Base-by-base conservation (phyloP, 768 basidiomycete genomes). In the Lactifluus volemus region DNA sequence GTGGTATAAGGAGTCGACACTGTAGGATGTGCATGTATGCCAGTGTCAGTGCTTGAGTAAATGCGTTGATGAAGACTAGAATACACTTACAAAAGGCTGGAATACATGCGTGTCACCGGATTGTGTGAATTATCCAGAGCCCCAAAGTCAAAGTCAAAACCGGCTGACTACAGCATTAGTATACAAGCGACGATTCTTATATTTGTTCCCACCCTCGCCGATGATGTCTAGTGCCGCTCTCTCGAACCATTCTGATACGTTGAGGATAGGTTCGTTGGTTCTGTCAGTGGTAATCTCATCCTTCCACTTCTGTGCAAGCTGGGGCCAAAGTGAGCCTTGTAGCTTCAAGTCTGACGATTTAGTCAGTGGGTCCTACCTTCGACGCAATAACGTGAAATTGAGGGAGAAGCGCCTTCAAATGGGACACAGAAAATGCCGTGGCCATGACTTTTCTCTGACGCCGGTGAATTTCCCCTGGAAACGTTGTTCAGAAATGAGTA, bases 361-460 rank as follows among this genome's bases (percentile, higher is more conserved):
- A 17, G 45, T 5, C 34, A 38, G 25, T 30, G 44, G 11, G 12
- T 32, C 53, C 41, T 25, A 5, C 59, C 53, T 50, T 55, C 42
- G 60, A 51, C 34, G 68, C 68, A 25, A 62, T 67, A 5, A 53
- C 49, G 25, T 68, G 67, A 50, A 74, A 74, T 9, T 69, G 55
- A 25, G 66, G 49, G 14, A 69, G 63, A 51, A 70, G 73, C 4
- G 67, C 61, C 36, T 67, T 62, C 29, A 71, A 53, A 54, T 72
- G 69, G 0, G 63, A 61, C 21, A 65, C 60, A 51, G 63, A 61
- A 63, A 73, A 73, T 11, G 68, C 72, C 10, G 71, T 68, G 29
- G 67, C 67, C 65, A 73, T 66, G 21, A 72, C 63, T 58, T 68
- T 73, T 19, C 71, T 61, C 38, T 73, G 72, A 21, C 72, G 71